phyloP scores from a whole-genome alignment of 441 rosid species.

The Erodium chrysanthum region DNA sequence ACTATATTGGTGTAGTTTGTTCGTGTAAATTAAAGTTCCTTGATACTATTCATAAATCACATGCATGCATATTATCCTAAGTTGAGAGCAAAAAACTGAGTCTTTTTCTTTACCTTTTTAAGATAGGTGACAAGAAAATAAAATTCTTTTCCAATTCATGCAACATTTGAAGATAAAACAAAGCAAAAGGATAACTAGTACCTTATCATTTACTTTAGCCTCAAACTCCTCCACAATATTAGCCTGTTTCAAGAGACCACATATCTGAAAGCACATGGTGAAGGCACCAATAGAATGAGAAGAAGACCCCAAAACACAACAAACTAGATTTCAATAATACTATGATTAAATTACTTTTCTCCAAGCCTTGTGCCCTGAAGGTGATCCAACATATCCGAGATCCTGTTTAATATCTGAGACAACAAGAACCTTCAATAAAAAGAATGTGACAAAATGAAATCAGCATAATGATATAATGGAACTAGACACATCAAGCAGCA shows the following conservation, averaged over 20 bases:
- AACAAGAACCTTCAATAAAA: slow-evolving; percentile 53
- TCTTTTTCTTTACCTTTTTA: neutral
- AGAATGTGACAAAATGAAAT: slow-evolving; percentile 16
- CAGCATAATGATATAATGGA: slow-evolving; percentile 17
- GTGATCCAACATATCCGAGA: slow-evolving; percentile 48
- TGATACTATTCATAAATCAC: no score
- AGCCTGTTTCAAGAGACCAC: slow-evolving; percentile 48
- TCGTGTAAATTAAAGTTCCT: no score
- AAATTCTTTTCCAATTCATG: neutral
- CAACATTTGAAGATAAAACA: neutral
- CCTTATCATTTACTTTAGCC: slow-evolving; percentile 59
- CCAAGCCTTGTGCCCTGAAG: slow-evolving; percentile 56
- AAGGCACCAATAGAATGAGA: slow-evolving; percentile 17
- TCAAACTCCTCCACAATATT: slow-evolving; percentile 46
- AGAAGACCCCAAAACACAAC: neutral
- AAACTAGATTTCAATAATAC: slow-evolving; percentile 5
- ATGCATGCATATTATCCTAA: no score
- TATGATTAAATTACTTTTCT: slow-evolving; percentile 41
- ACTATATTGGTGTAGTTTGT: no score
- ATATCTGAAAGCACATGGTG: slow-evolving; percentile 32
- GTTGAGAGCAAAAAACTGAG: no score
- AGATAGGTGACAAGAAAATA: neutral
- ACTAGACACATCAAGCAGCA: neutral
- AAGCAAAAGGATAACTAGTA: slow-evolving; percentile 11
- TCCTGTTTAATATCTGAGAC: slow-evolving; percentile 58